Percentiles rank a stretch among this genome's conserved stretches.
Conservation (phyloP, 805 yeast species). For the Suhomyces pyralidae region DNA sequence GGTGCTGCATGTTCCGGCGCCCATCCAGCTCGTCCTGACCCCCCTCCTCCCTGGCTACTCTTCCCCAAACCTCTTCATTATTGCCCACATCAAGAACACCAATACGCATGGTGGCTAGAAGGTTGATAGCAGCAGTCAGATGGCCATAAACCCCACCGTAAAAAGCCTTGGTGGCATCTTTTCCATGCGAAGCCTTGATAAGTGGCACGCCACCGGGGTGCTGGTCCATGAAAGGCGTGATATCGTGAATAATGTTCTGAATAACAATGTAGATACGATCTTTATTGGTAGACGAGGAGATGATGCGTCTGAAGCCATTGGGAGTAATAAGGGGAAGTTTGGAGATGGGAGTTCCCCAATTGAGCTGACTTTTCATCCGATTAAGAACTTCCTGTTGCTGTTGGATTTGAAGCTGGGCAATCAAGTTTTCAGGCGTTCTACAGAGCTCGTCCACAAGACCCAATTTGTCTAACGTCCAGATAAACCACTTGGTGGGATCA, state of each 20-base stretch:
- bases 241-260: conserved; percentile 89
- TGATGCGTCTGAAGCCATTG: conserved; percentile 41
- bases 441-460: conserved; percentile 60
- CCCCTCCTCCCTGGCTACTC: conserved; percentile 65
- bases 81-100: conserved; percentile 81
- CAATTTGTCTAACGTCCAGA: conserved; percentile 48
- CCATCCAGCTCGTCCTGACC: conserved; percentile 27
- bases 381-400: conserved; percentile 83
- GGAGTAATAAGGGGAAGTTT: conserved; percentile 67
- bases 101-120: conserved; percentile 89
- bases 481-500: conserved; percentile 85
- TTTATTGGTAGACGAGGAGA: conserved; percentile 34
- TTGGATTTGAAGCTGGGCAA: conserved; percentile 51
- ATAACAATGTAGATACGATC: conserved; percentile 71
- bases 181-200: conserved; percentile 78
- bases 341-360: conserved; percentile 95
- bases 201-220: conserved; percentile 93
- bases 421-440: conserved; percentile 63
- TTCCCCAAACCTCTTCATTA: conserved; percentile 80
- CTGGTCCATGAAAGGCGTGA: conserved; percentile 83
- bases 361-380: conserved; percentile 67
- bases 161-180: conserved; percentile 91
- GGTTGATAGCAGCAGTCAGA: conserved; percentile 88
- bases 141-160: conserved; percentile 94
- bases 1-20: conserved; percentile 17